A percentile compares a stretch with the other conserved stretches of the same genome.
Conservation (phyloP, 202 grass and related monocot species). For the Eragrostis tef region DNA sequence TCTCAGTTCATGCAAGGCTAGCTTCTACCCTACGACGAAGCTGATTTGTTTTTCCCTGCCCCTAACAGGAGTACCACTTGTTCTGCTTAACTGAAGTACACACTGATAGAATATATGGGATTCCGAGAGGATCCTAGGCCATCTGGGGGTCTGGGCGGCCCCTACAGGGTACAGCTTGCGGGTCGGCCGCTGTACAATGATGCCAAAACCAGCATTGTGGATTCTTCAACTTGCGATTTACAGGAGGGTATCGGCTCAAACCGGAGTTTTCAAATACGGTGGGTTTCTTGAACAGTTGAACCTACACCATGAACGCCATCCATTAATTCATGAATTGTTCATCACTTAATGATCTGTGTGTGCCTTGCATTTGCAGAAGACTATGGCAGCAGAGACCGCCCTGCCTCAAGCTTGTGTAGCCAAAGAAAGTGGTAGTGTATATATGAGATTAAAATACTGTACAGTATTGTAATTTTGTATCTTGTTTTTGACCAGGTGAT, state of each 20-base stretch:
- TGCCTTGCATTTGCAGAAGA: slow-evolving; percentile 54
- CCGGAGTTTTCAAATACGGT: slow-evolving; percentile 66
- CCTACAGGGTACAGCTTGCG: slow-evolving; percentile 59
- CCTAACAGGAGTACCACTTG: slow-evolving; percentile 24
- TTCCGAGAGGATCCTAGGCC: slow-evolving; percentile 44
- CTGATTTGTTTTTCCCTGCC: background rate
- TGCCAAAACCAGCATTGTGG: slow-evolving; percentile 39
- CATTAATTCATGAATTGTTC: background rate
- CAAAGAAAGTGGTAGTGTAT: background rate
- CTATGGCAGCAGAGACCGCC: slow-evolving; percentile 80
- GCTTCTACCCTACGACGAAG: too few relatives aligned
- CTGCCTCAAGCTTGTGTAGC: slow-evolving; percentile 64
- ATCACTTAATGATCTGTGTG: slow-evolving; percentile 21
- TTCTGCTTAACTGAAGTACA: slow-evolving; percentile 7
- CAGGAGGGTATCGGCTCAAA: slow-evolving; percentile 39
- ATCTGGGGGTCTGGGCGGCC: slow-evolving; percentile 56
- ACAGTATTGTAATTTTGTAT: slow-evolving; percentile 12
- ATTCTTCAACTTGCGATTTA: slow-evolving; percentile 39
- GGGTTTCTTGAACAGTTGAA: slow-evolving; percentile 2
- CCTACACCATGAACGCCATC: background rate
- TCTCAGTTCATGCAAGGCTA: background rate
- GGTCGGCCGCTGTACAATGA: slow-evolving; percentile 50
- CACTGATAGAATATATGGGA: slow-evolving; percentile 54
- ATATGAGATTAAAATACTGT: slow-evolving; percentile 2
- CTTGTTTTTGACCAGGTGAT: slow-evolving; percentile 56